Base-by-base conservation (phyloP, 176 grass and related monocot genomes). In the Themeda triandra region DNA sequence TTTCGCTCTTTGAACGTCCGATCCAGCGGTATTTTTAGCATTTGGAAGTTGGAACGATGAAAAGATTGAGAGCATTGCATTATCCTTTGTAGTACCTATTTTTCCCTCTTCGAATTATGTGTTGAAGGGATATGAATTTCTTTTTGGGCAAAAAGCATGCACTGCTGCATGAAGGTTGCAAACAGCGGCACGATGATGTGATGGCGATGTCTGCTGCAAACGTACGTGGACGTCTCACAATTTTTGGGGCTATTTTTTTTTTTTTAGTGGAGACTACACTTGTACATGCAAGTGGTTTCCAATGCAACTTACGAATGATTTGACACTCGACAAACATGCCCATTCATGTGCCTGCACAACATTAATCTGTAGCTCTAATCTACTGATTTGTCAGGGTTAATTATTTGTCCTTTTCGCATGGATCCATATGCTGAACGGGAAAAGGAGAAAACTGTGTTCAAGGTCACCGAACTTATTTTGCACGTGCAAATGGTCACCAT, bases 41-140 rank as follows among this genome's bases (percentile, higher is more conserved):
- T 66, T 83, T 86, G 79, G 35, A 83, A 82, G 58, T 83, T 86
- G 79, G 35, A 83, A 67, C 78, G 59, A 66, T 44, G 44, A 44
- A 33, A 35, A 71, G 39, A 81, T 70, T 76, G 13, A 69, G 64
- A 62, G 37, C 29, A 78, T 53, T 28, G 10, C 6, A 27, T 29
- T 39, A 53, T 5, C 23, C n/a, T 5, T 35, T 35, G 33, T 17
- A 28, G 13, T 13, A 39, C 8, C 45, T 36, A 28, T 37, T 78
- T 49, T 72, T 49, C 8, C 30, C 82, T 89, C 35, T 68, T 75
- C 28, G 45, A 59, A 67, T 46, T 73, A 32, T 71, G 27, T 62
- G 62, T 27, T 48, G 71, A 76, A 79, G 75, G 62, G 37, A 48
- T 21, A 65, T 8, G 13, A 54, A 54, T 9, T 54, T 35, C 3